Conservation (phyloP, 176 grass and related monocot species). For the Carex myosuroides region DNA sequence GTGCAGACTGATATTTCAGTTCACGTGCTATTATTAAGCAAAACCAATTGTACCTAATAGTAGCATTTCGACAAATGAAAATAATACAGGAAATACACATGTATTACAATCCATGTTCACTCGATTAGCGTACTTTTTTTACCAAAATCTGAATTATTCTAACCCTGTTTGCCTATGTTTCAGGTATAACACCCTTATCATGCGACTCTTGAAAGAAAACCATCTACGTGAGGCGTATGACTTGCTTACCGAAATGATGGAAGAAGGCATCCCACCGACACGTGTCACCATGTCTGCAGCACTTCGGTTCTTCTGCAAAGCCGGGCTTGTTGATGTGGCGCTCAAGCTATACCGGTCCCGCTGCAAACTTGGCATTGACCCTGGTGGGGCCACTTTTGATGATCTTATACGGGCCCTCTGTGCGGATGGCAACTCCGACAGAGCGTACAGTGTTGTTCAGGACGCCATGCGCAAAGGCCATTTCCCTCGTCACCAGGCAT, state of each 20-base stretch:
- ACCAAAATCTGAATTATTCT: neutral
- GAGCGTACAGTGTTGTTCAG: conserved; percentile 57
- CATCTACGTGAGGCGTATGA: conserved; percentile 60
- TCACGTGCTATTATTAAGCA: neutral
- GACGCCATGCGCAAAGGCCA: conserved; percentile 51
- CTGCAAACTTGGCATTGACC: conserved; percentile 69
- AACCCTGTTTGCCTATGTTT: neutral
- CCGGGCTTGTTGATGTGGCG: conserved; percentile 84
- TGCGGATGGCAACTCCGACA: conserved; percentile 39
- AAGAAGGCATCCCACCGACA: conserved; percentile 73
- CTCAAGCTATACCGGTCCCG: conserved; percentile 60
- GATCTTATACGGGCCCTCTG: conserved; percentile 69
- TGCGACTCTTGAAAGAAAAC: conserved; percentile 46
- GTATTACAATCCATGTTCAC: neutral
- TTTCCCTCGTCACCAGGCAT: conserved; percentile 65
- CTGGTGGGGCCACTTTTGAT: conserved; percentile 49
- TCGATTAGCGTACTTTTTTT: neutral
- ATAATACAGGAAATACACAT: neutral
- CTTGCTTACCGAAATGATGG: conserved; percentile 88
- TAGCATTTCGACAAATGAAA: neutral
- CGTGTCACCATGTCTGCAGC: conserved; percentile 58
- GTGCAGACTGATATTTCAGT: neutral
- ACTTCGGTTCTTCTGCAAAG: conserved; percentile 96
- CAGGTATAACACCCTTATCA: conserved; percentile 47
- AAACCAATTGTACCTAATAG: neutral